phyloP scores from a whole-genome alignment of 2,329 filamentous ascomycete genomes.

The Ophiostoma sp. region DNA sequence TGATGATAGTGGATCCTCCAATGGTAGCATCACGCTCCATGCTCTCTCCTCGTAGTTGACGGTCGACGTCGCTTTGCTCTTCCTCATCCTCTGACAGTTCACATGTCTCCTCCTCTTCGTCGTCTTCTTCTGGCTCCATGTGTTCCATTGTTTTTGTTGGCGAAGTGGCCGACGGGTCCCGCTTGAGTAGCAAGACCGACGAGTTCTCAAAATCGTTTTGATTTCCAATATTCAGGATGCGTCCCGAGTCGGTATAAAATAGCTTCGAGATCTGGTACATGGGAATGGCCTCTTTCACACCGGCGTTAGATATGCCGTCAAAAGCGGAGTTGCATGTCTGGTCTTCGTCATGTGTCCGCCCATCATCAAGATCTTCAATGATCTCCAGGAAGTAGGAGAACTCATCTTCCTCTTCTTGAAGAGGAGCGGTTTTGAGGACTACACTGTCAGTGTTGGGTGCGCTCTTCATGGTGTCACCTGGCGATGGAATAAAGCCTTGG shows the following conservation, averaged over 20 bases:
- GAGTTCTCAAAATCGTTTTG: constrained; percentile 65
- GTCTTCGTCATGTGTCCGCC: constrained; percentile 51
- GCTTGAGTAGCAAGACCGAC: constrained; percentile 72
- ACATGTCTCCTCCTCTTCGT: constrained; percentile 28
- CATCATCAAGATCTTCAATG: constrained; percentile 73
- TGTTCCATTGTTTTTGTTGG: constrained; percentile 39
- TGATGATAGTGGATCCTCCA: background rate
- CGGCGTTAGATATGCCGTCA: constrained; percentile 46
- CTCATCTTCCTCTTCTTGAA: constrained; percentile 31
- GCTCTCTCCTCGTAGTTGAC: constrained; percentile 46
- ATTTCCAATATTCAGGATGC: constrained; percentile 75
- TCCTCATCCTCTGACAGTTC: constrained; percentile 29
- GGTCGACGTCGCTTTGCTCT: constrained; percentile 49
- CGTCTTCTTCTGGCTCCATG: constrained; percentile 36
- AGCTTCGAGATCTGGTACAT: constrained; percentile 74
- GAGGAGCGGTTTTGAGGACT: too few species aligned
- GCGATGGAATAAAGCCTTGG: constrained; percentile 36
- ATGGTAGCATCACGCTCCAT: constrained; percentile 16
- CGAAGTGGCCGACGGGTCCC: constrained; percentile 64
- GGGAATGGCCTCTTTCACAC: constrained; percentile 56
- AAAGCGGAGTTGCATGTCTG: constrained; percentile 36
- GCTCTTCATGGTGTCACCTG: background rate
- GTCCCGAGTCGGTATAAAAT: constrained; percentile 89
- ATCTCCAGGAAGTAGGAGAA: constrained; percentile 81
- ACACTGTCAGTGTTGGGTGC: background rate